A percentile compares a stretch with the other conserved stretches of the same genome.
Conservation (phyloP, 2,329 filamentous ascomycete species). For the Aspergillus fumigatiaffinis region DNA sequence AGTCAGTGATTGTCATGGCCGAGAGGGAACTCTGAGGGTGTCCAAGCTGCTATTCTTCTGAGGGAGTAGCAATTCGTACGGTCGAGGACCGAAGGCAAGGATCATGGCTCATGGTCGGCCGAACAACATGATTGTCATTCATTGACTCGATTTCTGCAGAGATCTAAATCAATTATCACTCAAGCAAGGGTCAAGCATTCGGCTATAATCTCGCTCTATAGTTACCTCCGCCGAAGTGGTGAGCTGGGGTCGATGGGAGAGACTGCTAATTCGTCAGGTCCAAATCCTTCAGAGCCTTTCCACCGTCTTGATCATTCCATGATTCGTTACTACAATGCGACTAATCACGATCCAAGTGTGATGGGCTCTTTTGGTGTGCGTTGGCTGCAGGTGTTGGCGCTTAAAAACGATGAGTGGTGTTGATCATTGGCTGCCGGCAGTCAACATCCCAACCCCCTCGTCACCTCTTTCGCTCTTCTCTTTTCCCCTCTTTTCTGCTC, state of each 20-base stretch:
- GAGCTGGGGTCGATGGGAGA: neutral
- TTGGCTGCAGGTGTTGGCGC: neutral
- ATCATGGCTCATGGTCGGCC: neutral
- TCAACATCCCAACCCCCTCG: neutral
- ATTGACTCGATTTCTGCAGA: neutral
- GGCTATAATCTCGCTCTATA: neutral
- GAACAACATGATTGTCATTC: neutral
- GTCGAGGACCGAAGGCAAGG: neutral
- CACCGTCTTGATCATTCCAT: neutral
- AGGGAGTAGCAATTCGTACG: neutral
- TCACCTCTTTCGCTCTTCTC: neutral
- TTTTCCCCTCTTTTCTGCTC: neutral
- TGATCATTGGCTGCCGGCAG: neutral
- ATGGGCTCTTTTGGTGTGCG: neutral
- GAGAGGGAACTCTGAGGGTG: neutral
- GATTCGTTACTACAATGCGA: neutral
- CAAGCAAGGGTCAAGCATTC: neutral
- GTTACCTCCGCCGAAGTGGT: neutral
- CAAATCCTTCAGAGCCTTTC: neutral
- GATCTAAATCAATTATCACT: neutral
- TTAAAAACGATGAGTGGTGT: neutral
- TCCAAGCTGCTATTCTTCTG: neutral
- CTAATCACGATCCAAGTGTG: neutral
- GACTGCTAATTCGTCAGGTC: neutral
- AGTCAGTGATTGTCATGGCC: neutral